phyloP scores from a whole-genome alignment of 306 rosid genomes.

The Begonia fuchsioides region DNA sequence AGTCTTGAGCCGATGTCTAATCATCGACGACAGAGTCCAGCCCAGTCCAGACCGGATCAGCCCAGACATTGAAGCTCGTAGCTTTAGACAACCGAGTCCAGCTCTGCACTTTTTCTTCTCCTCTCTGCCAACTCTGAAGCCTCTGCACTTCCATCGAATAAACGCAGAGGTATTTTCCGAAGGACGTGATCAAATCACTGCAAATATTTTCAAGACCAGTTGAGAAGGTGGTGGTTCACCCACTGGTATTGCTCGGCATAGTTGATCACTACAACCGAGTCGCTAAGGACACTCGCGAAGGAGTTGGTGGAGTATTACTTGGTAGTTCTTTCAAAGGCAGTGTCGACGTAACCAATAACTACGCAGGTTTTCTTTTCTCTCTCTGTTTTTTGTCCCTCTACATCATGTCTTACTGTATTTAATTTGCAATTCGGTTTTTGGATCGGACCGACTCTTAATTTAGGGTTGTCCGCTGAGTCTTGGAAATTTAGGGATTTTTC shows the following conservation, averaged over 20 bases:
- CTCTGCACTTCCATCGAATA: no score
- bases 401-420: background rate
- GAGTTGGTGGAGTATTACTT: slow-evolving; percentile 78
- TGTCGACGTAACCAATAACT: slow-evolving; percentile 78
- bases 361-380: slow-evolving; percentile 43
- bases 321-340: slow-evolving; percentile 69
- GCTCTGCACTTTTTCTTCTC: no score
- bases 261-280: slow-evolving; percentile 86
- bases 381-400: background rate
- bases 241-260: slow-evolving; percentile 73
- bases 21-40: no score
- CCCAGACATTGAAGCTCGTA: no score
- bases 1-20: no score
- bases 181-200: slow-evolving; percentile 86
- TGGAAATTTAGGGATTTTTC: slow-evolving; percentile 1
- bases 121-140: no score
- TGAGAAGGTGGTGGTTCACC: slow-evolving; percentile 84
- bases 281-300: slow-evolving; percentile 71
- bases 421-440: background rate
- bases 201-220: slow-evolving; percentile 56
- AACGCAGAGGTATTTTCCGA: slow-evolving; percentile 9
- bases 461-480: background rate
- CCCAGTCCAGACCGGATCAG: no score
- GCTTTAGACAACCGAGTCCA: no score
- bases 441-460: slow-evolving; percentile 2